These are phyloP conservation scores for Hevea brasiliensis DNA, from an alignment of 345 rosid genomes.

Conservation along the genomic window DNA sequence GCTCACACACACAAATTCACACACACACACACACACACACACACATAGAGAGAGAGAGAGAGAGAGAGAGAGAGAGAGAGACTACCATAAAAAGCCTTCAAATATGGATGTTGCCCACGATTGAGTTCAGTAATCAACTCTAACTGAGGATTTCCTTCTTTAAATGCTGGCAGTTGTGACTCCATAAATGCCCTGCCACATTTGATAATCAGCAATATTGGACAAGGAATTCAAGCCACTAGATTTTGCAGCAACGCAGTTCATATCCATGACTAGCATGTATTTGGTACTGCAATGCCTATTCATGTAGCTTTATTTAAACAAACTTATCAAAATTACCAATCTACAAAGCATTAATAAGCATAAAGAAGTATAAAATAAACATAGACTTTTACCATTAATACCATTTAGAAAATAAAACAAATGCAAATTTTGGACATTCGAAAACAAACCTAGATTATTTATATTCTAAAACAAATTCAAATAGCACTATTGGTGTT, in stretches of 20 bases:
- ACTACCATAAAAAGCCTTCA: constrained; percentile 84
- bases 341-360: too few relatives aligned
- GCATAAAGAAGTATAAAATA: too few relatives aligned
- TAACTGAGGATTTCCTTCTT: constrained; percentile 71
- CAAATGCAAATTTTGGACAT: too few relatives aligned
- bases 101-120: constrained; percentile 79
- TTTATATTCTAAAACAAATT: too few relatives aligned
- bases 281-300: not conserved
- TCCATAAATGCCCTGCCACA: constrained; percentile 78
- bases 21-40: not conserved
- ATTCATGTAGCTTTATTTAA: too few relatives aligned
- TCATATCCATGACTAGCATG: not conserved
- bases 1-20: too few relatives aligned
- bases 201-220: not conserved
- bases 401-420: too few relatives aligned
- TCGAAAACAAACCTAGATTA: too few relatives aligned
- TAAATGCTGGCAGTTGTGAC: constrained; percentile 59
- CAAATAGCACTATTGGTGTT: too few relatives aligned
- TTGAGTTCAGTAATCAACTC: constrained; percentile 69
- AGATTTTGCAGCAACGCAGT: not conserved
- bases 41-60: too few relatives aligned
- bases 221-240: not conserved
- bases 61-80: not conserved
- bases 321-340: too few relatives aligned
- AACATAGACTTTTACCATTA: too few relatives aligned